Evolutionary conservation across 176 grass and related monocot species (phyloP), one percentile per base, ranked within the genome.

Genomic region (Ampelocalamus luodianensis): DNA sequence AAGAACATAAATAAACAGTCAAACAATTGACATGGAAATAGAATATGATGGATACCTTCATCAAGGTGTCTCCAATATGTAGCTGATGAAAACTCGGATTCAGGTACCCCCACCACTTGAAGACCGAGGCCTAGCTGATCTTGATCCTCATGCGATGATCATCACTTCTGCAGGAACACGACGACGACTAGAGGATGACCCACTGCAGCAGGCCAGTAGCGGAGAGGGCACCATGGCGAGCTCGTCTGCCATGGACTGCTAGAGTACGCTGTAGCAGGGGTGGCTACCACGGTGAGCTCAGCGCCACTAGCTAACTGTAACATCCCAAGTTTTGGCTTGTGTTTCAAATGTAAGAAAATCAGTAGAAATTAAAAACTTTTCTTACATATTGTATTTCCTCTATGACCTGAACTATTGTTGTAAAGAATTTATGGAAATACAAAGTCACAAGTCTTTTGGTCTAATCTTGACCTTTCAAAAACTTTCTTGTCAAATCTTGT

Each of bases 31-130:
- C 5, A 72, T 17, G 23, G n/a, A 14, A 24, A 20, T 6, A 45
- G 68, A 45, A 45, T 7, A 72, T n/a, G 11, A 72, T 48, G 8
- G 2, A 42, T 61, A 82, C 80, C 51, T 71, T 42, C 4, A 48
- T 61, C 5, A 60, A 4, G 3, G 39, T 72, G 14, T 46, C 55
- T 17, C 55, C 51, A 26, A 83, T 59, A 7, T 72, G 13, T 36
- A 71, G 23, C 4, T 13, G 5, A 22, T 83, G 54, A 37, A 11
- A 6, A 15, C 3, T 16, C 5, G 55, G 66, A 45, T 62, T 40
- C 15, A 83, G 24, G 26, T 63, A 73, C 3, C 80, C 80, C 38
- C 61, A 3, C 22, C 20, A 55, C 68, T 62, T 34, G 5, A 83
- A 26, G 14, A 29, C 12, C 6, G 80, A 70, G 5, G 80, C 80